Conservation (phyloP, 2,329 filamentous ascomycete genomes). For the Talaromyces sp. region DNA sequence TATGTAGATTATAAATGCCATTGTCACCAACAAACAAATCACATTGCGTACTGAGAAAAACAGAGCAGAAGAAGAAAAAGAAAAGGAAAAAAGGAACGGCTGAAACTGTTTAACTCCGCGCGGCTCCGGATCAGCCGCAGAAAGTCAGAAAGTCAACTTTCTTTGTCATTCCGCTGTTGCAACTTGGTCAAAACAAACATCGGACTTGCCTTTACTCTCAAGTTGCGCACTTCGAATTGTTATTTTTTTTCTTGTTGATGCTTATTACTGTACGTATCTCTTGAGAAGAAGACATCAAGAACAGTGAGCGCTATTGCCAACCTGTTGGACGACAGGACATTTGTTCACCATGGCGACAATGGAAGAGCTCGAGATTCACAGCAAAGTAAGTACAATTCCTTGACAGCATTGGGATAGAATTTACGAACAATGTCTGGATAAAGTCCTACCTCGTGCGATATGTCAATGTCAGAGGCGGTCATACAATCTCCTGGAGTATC, state of each 20-base stretch:
- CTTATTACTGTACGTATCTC: neutral
- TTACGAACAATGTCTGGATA: neutral
- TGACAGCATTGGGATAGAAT: neutral
- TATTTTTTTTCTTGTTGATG: neutral
- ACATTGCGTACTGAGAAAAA: neutral
- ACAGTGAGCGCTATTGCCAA: neutral
- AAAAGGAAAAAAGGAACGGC: neutral
- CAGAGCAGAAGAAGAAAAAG: neutral
- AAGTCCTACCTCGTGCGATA: constrained; percentile 98
- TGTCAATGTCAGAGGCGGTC: constrained; percentile 83
- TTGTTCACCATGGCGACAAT: constrained; percentile 70
- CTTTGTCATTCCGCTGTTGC: neutral
- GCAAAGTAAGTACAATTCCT: constrained; percentile 62
- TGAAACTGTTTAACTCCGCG: neutral
- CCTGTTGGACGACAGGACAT: neutral
- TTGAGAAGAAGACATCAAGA: neutral
- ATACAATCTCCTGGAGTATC: constrained; percentile 95
- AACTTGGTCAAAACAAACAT: constrained; percentile 8
- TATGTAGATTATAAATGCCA: neutral
- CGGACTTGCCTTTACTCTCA: neutral
- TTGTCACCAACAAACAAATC: neutral
- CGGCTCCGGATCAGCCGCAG: constrained; percentile 3
- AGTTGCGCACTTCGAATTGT: neutral
- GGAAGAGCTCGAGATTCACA: constrained; percentile 95
- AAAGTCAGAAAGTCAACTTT: neutral